Evolutionary conservation across 1,139 yeast species (phyloP), one percentile per base, ranked within the genome.

Genomic region (Kodamaea plutei): DNA sequence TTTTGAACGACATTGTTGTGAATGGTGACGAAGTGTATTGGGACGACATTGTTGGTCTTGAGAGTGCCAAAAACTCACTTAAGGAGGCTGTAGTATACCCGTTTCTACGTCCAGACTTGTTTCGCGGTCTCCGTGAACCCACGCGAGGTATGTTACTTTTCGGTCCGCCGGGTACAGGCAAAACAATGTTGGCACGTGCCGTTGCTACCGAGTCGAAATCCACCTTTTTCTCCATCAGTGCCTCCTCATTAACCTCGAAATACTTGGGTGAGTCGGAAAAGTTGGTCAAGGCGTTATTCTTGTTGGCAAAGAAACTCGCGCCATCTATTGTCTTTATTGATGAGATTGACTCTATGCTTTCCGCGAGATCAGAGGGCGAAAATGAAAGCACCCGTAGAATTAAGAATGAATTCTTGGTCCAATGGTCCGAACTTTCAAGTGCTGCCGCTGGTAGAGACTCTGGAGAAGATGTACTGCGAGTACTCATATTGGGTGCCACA

Each of bases 161-260:
- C 64, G 98, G 98, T 0, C 98, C 98, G 1, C 98, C 98, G 0
- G 98, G 98, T 12, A 91, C 98, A 0, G 98, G 98, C 40, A 91
- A 91, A 48, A 91, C 98, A 0, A 91, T 91, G 96, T 69, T 91
- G 46, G 97, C 97, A 0, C 68, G 96, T 43, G 97, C 98, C 0
- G 97, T 91, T 6, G 98, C 98, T 1, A 89, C 96, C 0, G 97
- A 91, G 58, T 85, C 96, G 9, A 83, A 84, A 41, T 87, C 96
- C 2, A 91, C 97, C 0, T 91, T 91, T 55, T 91, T 91, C 55
- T 79, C 94, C 23, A 89, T 91, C 21, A 82, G 93, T 44, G 93
- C 96, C 2, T 85, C 96, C 1, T 84, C 95, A 7, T 69, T 91
- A 43, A 89, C 96, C 0, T 87, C 96, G 10, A 91, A 91, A 54